phyloP scores from a whole-genome alignment of 2,329 filamentous ascomycete species.

The Pseudonectria buxi region DNA sequence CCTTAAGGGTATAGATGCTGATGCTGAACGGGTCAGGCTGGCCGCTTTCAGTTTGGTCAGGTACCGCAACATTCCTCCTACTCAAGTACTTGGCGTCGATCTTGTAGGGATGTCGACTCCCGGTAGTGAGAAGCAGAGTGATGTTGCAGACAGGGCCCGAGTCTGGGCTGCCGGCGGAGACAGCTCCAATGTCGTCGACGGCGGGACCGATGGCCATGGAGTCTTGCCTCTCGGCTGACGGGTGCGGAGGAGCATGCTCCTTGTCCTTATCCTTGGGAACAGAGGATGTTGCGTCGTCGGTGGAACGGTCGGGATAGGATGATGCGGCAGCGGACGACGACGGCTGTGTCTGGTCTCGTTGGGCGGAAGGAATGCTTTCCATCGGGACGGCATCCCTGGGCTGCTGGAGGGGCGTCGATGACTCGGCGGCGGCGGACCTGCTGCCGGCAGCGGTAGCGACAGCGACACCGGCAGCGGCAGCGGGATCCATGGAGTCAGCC shows the following conservation, averaged over 20 bases:
- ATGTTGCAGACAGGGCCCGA: conserved; percentile 56
- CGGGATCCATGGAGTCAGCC: conserved; percentile 26
- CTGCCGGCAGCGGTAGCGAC: conserved; percentile 27
- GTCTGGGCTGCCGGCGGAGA: conserved; percentile 24
- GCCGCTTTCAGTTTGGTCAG: conserved; percentile 53
- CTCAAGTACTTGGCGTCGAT: conserved; percentile 81
- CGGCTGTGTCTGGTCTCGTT: conserved; percentile 6
- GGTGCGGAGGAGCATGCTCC: conserved; percentile 21
- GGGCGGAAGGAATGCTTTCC: conserved; percentile 25
- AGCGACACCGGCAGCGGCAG: too few species aligned
- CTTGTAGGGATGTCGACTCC: conserved; percentile 81
- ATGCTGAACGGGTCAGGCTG: conserved; percentile 76
- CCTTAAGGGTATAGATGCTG: conserved; percentile 89
- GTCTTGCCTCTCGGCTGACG: conserved; percentile 27
- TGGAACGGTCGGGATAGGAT: conserved; percentile 12
- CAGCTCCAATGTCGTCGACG: conserved; percentile 34
- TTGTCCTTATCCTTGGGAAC: conserved; percentile 30
- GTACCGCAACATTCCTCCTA: conserved; percentile 71
- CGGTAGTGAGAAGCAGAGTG: conserved; percentile 73
- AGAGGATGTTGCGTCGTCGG: conserved; percentile 11
- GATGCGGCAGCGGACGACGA: conserved; percentile 10
- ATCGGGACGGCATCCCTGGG: conserved; percentile 32
- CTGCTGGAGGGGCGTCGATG: conserved; percentile 26
- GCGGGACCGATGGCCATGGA: conserved; percentile 38
- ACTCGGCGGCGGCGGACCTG: conserved; percentile 20